Evolutionary conservation across 208 protist species (phyloP).

Genomic region (Crithidia expoeki): DNA sequence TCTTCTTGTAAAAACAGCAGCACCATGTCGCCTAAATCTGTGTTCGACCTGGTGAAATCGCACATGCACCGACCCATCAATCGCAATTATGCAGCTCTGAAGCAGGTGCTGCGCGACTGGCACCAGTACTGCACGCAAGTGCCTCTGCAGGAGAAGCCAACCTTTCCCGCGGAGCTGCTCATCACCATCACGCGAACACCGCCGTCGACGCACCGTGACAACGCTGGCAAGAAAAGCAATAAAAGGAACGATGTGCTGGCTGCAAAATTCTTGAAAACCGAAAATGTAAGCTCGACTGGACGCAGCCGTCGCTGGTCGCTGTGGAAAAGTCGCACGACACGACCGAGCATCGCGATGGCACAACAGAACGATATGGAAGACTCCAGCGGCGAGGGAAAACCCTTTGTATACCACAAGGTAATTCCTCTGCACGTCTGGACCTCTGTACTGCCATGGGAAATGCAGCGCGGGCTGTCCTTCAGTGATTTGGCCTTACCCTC

Average conservation of each 20-base stretch:
- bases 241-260: neutral
- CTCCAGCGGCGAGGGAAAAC: neutral
- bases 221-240: neutral
- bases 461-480: constrained; percentile 82
- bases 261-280: neutral
- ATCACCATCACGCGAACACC: constrained; percentile 41
- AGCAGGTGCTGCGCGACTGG: constrained; percentile 73
- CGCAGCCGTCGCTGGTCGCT: constrained; percentile 21
- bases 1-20: neutral
- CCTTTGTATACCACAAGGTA: constrained; percentile 29
- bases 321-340: neutral
- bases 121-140: constrained; percentile 52
- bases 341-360: neutral
- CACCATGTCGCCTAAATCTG: constrained; percentile 2
- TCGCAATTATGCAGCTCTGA: constrained; percentile 52
- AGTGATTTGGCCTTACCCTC: constrained; percentile 46
- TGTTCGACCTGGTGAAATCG: constrained; percentile 58
- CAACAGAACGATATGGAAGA: neutral
- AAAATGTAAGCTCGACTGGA: neutral
- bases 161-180: constrained; percentile 55
- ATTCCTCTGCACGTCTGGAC: constrained; percentile 81
- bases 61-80: constrained; percentile 67
- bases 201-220: neutral
- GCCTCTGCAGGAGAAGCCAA: constrained; percentile 62
- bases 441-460: constrained; percentile 85